Base-by-base conservation (phyloP, 345 rosid species). In the Nephelium lappaceum region DNA sequence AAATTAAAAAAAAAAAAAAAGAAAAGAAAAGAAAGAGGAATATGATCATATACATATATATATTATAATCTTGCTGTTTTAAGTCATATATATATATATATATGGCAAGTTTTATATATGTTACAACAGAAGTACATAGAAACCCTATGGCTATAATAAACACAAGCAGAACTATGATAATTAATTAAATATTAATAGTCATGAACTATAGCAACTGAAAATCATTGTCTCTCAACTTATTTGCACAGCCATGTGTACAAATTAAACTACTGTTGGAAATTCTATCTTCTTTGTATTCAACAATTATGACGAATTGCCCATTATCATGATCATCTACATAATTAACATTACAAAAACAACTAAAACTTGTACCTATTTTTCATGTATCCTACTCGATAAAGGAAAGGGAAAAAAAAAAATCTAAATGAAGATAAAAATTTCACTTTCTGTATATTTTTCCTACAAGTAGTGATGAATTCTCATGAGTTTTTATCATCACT, bases 401-500 rank as follows among this genome's bases (percentile, higher is more conserved):
- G 41, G 6, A 63, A 63, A 25, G 6, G 24, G 14, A 62, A 25
- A 63, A 25, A 2, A 63, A 66, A 66, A 67, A 67, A 64, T 19
- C 21, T 73, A 21, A 14, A 41, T 12, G 24, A 60, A 51, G 24
- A 49, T 16, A 58, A 71, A 51, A 71, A 53, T 72, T 31, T 12
- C 8, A 39, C 49, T 8, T 8, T 39, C 18, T 19, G 3, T 8
- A 68, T 9, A 21, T 36, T n/a, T 21, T 11, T 10, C 45, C 21
- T 16, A 6, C 16, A 6, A 19, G 19, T 31, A 10, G 24, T 8
- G 11, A 5, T 16, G 8, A 14, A 11, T 15, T 51, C 6, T 55
- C 67, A 7, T 27, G 58, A 41, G 27, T 57, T 77, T 39, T 18
- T 58, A 57, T 69, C 47, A 25, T 77, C 74, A 10, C 27, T 58